Evolutionary conservation across 2,329 filamentous ascomycete genomes (phyloP), one percentile per base, ranked within the genome.

Genomic region (Rachicladosporium sp.): DNA sequence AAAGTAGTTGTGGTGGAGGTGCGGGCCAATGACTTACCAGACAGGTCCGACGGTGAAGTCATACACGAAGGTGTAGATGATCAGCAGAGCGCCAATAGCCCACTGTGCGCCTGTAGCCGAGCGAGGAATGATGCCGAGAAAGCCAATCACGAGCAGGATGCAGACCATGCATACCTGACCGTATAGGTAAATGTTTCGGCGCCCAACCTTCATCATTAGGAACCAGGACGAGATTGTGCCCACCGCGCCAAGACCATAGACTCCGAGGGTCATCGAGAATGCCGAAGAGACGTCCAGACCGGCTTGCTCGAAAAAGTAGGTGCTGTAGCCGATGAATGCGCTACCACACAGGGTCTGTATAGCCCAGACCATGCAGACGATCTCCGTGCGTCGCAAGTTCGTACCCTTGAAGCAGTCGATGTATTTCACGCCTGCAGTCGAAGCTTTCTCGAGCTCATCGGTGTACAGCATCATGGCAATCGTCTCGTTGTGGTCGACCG

Each of bases 371-470:
- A 56, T 32, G 47, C 51, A 50, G 10, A 56, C 56, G 15, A 67
- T 63, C 42, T 66, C 63, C 3, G 63, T 67, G 2, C 64, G 59
- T 1, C 64, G 60, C 43, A 69, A 57, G 47, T 77, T 67, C 21
- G 65, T 48, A 4, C 69, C 68, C 29, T 58, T 64, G 60, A 77
- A 76, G 50, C 69, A 71, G 50, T 75, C 69, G 10, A 46, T 45
- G 49, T 73, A 75, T 0, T 50, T 58, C 0, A 64, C 61, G 2
- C 67, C 67, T 2, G 64, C 57, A 41, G 69, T 64, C 43, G 63
- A 54, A 37, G 71, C 65, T 41, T 68, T 61, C 52, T 79, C 75
- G 1, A 75, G 57, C 39, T 68, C 62, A 41, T 77, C 61, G 3
- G 63, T 67, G 33, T 62, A 52, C 2, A 50, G 43, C 37, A 67